A percentile compares a stretch with the other conserved stretches of the same genome.
Conservation (phyloP, 768 basidiomycete species). For the Psilocybe cubensis region DNA sequence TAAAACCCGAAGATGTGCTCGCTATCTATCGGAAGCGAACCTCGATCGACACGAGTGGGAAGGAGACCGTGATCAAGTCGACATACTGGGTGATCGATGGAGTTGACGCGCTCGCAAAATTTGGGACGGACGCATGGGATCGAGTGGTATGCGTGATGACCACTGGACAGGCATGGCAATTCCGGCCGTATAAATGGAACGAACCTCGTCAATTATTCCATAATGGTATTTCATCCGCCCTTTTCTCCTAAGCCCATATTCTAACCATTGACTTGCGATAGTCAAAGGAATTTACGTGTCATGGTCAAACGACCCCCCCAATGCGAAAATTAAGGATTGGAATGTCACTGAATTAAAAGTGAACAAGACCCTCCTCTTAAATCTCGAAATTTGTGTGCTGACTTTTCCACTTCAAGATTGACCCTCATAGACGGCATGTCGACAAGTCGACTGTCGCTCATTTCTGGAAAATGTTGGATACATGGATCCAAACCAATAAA, state of each 20-base stretch:
- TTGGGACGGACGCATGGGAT: slow-evolving; percentile 94
- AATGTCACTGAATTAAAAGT: slow-evolving; percentile 96
- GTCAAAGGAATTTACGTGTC: slow-evolving; percentile 96
- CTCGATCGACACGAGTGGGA: slow-evolving; percentile 63
- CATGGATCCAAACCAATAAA: slow-evolving; percentile 82
- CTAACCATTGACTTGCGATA: slow-evolving; percentile 31
- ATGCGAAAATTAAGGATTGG: slow-evolving; percentile 92
- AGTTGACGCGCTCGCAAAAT: slow-evolving; percentile 90
- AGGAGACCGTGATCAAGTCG: slow-evolving; percentile 57
- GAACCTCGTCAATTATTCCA: slow-evolving; percentile 93
- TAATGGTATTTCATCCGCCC: slow-evolving; percentile 59
- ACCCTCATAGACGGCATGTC: slow-evolving; percentile 85
- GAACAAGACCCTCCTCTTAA: slow-evolving; percentile 8
- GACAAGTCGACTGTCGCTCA: slow-evolving; percentile 95
- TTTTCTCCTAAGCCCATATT: not conserved
- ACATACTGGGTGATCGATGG: slow-evolving; percentile 91
- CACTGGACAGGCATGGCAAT: slow-evolving; percentile 98
- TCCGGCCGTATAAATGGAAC: slow-evolving; percentile 94
- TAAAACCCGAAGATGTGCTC: slow-evolving; percentile 80
- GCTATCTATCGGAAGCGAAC: slow-evolving; percentile 89
- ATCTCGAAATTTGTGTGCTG: slow-evolving; percentile 1
- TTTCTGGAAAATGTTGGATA: slow-evolving; percentile 93
- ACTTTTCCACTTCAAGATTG: slow-evolving; percentile 60
- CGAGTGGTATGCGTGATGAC: slow-evolving; percentile 98
- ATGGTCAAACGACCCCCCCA: slow-evolving; percentile 93